Conservation (phyloP, 805 yeast species). For the Saccharomycopsis guyanensis region DNA sequence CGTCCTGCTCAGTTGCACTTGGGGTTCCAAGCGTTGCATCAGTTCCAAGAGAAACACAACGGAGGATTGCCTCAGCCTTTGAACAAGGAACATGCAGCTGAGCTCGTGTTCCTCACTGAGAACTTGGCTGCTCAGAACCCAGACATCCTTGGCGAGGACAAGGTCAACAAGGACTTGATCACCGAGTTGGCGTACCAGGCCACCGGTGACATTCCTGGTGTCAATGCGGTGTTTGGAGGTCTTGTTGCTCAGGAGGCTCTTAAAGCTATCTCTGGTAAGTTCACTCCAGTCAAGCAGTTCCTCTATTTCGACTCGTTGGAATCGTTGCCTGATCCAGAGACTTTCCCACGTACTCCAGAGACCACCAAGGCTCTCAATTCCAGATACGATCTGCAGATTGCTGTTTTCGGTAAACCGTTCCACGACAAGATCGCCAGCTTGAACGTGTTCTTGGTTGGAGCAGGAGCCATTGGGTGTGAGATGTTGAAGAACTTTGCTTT, state of each 20-base stretch:
- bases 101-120: constrained; percentile 50
- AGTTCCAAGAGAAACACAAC: constrained; percentile 54
- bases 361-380: constrained; percentile 69
- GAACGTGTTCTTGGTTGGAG: constrained; percentile 85
- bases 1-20: constrained; percentile 86
- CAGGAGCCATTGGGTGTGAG: constrained; percentile 99
- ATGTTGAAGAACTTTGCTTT: constrained; percentile 98
- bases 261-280: constrained; percentile 92
- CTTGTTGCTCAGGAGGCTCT: constrained; percentile 93
- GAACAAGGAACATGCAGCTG: constrained; percentile 65
- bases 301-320: constrained; percentile 92
- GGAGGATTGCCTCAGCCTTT: constrained; percentile 71
- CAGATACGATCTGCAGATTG: constrained; percentile 92
- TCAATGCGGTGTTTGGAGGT: constrained; percentile 89
- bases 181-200: constrained; percentile 76
- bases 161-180: constrained; percentile 57
- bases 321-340: constrained; percentile 61
- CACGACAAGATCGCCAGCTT: constrained; percentile 69
- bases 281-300: constrained; percentile 87
- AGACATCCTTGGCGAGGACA: constrained; percentile 43
- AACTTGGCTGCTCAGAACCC: constrained; percentile 51
- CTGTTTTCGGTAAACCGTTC: constrained; percentile 79
- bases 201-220: constrained; percentile 84
- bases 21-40: constrained; percentile 84
- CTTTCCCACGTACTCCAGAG: constrained; percentile 56